These are phyloP conservation scores for Piromyces sp. DNA, from an alignment of 192 early-diverging fungal species.

Conservation along the genomic window DNA sequence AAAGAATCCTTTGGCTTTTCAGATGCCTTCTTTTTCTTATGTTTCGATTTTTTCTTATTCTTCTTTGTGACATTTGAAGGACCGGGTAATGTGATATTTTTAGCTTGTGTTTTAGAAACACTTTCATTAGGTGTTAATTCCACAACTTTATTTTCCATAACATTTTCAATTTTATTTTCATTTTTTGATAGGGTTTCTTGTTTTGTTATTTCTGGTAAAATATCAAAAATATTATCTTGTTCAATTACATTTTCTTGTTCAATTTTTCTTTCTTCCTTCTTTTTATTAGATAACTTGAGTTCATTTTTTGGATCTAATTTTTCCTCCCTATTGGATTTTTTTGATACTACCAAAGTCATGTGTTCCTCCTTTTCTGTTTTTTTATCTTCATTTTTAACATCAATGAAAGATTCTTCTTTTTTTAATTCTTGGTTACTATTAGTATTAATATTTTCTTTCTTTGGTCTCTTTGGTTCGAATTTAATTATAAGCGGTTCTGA, in stretches of 20 bases:
- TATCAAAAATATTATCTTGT: not conserved
- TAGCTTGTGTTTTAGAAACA: too few relatives aligned
- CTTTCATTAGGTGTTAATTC: too few relatives aligned
- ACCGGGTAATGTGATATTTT: not conserved
- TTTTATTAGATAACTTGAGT: not conserved
- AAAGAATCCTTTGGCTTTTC: not conserved
- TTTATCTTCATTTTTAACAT: too few relatives aligned
- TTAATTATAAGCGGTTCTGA: not conserved
- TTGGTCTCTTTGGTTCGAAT: not conserved
- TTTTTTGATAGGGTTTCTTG: too few relatives aligned
- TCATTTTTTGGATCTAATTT: not conserved
- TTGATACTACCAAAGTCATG: not conserved
- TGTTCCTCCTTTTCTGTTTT: not conserved
- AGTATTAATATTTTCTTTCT: not conserved
- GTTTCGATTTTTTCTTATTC: not conserved
- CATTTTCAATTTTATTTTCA: too few relatives aligned
- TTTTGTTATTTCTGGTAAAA: not conserved
- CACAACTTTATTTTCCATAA: too few relatives aligned
- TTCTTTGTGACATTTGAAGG: not conserved
- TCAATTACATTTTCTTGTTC: not conserved
- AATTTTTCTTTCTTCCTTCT: not conserved
- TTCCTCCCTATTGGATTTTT: not conserved
- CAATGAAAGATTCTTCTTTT: too few relatives aligned
- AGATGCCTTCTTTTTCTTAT: not conserved
- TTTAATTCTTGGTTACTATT: too few relatives aligned